Percentiles rank a stretch among this genome's conserved stretches.
Evolutionary conservation across 2,329 filamentous ascomycete genomes (phyloP).

Genomic region (Exophiala alcalophila): DNA sequence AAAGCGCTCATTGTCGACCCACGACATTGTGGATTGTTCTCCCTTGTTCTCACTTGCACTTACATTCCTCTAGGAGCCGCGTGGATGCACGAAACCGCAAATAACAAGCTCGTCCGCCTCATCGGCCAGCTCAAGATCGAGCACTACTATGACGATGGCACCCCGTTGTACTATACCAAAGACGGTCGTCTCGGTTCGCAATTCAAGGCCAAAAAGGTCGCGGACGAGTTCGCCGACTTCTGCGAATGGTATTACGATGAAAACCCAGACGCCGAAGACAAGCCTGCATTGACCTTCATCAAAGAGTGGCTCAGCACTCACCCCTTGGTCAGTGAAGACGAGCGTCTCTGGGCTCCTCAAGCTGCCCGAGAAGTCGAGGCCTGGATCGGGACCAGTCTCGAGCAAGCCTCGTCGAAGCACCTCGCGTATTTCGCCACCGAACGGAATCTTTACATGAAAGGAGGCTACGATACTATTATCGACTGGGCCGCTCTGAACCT

Average conservation of each 20-base stretch:
- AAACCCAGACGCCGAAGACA: conserved; percentile 43
- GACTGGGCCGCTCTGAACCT: conserved; percentile 42
- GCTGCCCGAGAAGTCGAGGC: conserved; percentile 45
- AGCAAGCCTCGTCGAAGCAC: conserved; percentile 43
- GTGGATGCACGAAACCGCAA: conserved; percentile 48
- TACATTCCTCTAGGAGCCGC: conserved; percentile 38
- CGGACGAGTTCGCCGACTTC: conserved; percentile 46
- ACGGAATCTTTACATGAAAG: conserved; percentile 47
- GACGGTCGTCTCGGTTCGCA: conserved; percentile 44
- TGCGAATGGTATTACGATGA: conserved; percentile 42
- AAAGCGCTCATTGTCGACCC: conserved; percentile 28
- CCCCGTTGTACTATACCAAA: conserved; percentile 43
- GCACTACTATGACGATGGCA: conserved; percentile 47
- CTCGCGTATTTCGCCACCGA: conserved; percentile 46
- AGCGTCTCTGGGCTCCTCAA: conserved; percentile 45
- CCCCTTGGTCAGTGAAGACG: conserved; percentile 42
- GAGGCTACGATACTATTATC: conserved; percentile 45
- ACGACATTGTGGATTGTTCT: conserved; percentile 29
- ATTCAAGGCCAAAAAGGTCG: conserved; percentile 48
- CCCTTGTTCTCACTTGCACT: conserved; percentile 19
- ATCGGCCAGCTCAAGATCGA: conserved; percentile 43
- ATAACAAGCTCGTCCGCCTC: conserved; percentile 45
- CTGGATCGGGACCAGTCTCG: conserved; percentile 44
- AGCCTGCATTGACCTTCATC: conserved; percentile 41
- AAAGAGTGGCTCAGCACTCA: conserved; percentile 42